Evolutionary conservation across 179 eudicot species (phyloP).

Genomic region (Beta corolliflora): DNA sequence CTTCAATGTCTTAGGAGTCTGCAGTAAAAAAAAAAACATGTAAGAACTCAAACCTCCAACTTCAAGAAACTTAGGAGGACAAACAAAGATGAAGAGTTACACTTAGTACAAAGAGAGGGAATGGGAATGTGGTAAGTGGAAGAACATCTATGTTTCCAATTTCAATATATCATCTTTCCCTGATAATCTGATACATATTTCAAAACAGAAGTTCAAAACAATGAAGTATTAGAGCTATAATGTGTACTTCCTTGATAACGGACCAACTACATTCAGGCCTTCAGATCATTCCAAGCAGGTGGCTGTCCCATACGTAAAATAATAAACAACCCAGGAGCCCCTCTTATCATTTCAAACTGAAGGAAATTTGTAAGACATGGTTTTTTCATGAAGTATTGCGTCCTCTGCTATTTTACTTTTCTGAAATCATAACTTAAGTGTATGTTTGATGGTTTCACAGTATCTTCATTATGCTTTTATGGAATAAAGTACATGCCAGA

Average conservation of each 20-base stretch:
- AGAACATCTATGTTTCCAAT: background rate
- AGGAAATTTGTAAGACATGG: no score
- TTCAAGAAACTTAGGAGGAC: background rate
- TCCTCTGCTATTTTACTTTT: no score
- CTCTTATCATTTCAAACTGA: background rate
- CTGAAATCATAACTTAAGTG: no score
- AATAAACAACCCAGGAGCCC: background rate
- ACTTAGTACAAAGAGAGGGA: background rate
- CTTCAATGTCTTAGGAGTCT: constrained; percentile 91
- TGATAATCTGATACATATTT: background rate
- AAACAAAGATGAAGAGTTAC: background rate
- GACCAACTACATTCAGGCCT: background rate
- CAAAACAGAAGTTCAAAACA: background rate
- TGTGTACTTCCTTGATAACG: background rate
- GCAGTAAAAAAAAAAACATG: constrained; percentile 15
- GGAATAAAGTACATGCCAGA: no score
- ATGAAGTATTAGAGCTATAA: constrained; percentile 5
- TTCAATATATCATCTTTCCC: background rate
- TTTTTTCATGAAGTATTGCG: no score
- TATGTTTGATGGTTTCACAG: no score
- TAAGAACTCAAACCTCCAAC: background rate
- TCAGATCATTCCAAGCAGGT: background rate
- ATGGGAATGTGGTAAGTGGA: background rate
- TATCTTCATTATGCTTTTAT: no score
- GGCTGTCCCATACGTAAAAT: background rate